Percentiles rank a stretch among this genome's conserved stretches.
Conservation (phyloP, 495 filamentous ascomycete species). For the Podospora bellae-mahoneyi region DNA sequence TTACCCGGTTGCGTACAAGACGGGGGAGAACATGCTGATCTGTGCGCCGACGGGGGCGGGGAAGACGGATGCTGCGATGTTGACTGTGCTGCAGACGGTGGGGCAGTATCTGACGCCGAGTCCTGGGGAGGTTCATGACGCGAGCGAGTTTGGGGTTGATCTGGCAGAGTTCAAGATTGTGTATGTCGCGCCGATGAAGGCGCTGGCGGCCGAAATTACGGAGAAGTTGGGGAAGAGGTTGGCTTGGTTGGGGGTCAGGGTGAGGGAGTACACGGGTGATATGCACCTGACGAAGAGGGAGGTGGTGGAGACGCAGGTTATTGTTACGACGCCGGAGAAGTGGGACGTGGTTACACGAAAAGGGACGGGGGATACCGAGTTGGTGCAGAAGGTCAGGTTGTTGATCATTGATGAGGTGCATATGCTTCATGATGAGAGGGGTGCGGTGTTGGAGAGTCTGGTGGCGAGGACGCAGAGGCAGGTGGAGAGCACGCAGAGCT, state of each 20-base stretch:
- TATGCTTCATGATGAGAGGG: constrained; percentile 98
- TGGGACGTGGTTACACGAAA: constrained; percentile 99
- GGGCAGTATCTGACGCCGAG: constrained; percentile 78
- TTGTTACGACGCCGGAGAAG: constrained; percentile 98
- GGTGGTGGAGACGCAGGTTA: constrained; percentile 92
- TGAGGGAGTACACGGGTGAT: constrained; percentile 91
- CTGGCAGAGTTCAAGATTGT: constrained; percentile 95
- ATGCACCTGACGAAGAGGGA: constrained; percentile 98
- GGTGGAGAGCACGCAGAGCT: constrained; percentile 94
- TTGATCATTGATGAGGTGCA: constrained; percentile 99
- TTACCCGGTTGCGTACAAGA: constrained; percentile 92
- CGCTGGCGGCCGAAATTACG: constrained; percentile 91
- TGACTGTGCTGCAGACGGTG: constrained; percentile 86
- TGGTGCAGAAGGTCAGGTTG: constrained; percentile 94
- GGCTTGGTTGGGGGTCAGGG: constrained; percentile 84
- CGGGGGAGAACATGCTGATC: constrained; percentile 97
- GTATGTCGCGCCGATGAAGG: constrained; percentile 98
- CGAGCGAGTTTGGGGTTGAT: constrained; percentile 71
- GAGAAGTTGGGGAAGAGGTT: constrained; percentile 93
- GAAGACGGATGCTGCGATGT: constrained; percentile 98
- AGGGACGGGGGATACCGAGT: constrained; percentile 92
- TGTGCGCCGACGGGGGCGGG: constrained; percentile 97
- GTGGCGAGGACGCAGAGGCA: constrained; percentile 93
- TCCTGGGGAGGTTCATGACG: constrained; percentile 68
- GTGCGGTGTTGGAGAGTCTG: constrained; percentile 90